Evolutionary conservation across 2,329 filamentous ascomycete genomes (phyloP), one percentile per base, ranked within the genome.

Genomic region (Exophiala spinifera): DNA sequence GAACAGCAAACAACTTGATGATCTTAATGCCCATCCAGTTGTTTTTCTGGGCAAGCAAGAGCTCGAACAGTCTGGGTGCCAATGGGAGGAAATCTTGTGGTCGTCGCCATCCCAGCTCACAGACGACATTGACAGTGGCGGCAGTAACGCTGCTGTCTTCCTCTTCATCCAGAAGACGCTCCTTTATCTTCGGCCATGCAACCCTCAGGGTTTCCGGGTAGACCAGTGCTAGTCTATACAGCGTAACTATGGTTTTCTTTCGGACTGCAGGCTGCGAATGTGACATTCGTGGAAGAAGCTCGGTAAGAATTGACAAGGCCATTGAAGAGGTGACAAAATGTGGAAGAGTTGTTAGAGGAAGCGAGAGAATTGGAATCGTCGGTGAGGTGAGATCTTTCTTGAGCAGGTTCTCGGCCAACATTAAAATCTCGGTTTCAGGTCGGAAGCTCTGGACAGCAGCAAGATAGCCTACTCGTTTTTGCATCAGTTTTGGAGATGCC

Each of bases 1-100:
- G 76, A 1, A 90, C 95, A 40, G 94, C 92, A 79, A 99, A 99
- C 88, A 99, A 80, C 74, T 99, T 99, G 70, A 99, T 97, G 59
- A 99, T 83, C 70, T 99, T 99, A 69, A 99, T 99, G 55, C 91
- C 91, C 92, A 99, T 97, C 94, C 94, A 99, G 72, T 99, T 99
- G 72, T 99, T 97, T 34, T 88, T 88, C 52, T 91, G 87, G 57
- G 95, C 88, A 11, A 96, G 91, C 21, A 99, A 76, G 15, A 99
- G 79, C 67, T 96, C 91, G 65, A 97, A 99, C 21, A 99, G 74
- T 55, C 94, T 81, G 7, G 94, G 94, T 0, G 94, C 94, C 25
- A 99, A 78, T 13, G 94, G 89, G 25, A 99, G 77, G 64, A 97
- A 97, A 71, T 99, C 94, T 63, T 92, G 87, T 3, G 94, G 94